These are phyloP conservation scores for Penicillium macrosclerotiorum DNA, from an alignment of 495 filamentous ascomycete species.

Conservation along the genomic window DNA sequence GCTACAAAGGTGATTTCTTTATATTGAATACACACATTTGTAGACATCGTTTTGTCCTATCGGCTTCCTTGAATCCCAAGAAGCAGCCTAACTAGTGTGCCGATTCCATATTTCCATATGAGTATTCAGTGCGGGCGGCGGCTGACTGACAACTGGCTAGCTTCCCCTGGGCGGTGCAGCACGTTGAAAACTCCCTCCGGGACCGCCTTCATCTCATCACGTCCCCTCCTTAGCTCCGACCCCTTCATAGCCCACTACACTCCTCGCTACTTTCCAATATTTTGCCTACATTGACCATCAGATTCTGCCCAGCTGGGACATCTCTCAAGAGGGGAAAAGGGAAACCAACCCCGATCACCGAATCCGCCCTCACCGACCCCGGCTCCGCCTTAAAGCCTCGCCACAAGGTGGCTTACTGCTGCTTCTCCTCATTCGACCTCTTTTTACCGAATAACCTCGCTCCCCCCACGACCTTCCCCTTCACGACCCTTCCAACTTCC, in stretches of 20 bases:
- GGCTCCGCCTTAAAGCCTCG: conserved; percentile 31
- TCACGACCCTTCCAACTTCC: background rate
- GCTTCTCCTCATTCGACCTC: conserved; percentile 23
- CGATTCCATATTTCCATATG: background rate
- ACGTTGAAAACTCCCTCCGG: conserved; percentile 2
- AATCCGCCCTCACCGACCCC: conserved; percentile 23
- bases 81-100: too few relatives aligned
- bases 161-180: conserved; percentile 26
- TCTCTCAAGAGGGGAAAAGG: conserved; percentile 5
- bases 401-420: conserved; percentile 35
- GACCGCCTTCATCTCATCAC: background rate
- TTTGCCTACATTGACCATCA: background rate
- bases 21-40: too few relatives aligned
- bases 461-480: conserved; percentile 1
- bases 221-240: background rate
- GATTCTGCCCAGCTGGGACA: conserved; percentile 4
- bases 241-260: background rate
- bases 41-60: too few relatives aligned
- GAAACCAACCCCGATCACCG: background rate
- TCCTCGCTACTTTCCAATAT: background rate
- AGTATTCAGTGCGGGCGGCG: background rate
- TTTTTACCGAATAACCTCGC: conserved; percentile 4
- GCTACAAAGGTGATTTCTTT: too few relatives aligned
- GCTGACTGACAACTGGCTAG: background rate
- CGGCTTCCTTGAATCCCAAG: too few relatives aligned